phyloP scores from a whole-genome alignment of 2,329 filamentous ascomycete genomes.

The Clarireedia homoeocarpa region DNA sequence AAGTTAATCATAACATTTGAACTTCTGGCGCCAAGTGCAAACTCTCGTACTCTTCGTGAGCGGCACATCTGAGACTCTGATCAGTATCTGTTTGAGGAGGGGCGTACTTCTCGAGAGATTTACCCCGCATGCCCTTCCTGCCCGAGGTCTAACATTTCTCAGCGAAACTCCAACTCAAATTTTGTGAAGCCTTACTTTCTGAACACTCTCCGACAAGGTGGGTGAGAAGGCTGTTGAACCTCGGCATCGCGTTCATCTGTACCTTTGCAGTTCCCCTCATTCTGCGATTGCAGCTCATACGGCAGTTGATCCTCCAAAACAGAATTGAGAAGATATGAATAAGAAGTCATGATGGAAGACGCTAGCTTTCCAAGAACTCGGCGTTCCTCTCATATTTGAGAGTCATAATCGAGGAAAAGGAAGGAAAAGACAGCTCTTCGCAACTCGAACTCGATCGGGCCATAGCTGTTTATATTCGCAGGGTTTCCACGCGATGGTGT shows the following conservation, averaged over 20 bases:
- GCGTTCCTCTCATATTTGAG: too few relatives aligned
- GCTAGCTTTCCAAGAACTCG: too few relatives aligned
- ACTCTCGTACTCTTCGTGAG: background rate
- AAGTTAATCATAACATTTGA: conserved; percentile 10
- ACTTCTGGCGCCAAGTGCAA: background rate
- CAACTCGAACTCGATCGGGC: too few relatives aligned
- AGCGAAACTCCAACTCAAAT: background rate
- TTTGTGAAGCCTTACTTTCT: background rate
- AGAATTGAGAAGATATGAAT: too few relatives aligned
- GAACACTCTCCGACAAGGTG: background rate
- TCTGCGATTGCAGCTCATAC: too few relatives aligned
- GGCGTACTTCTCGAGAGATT: background rate
- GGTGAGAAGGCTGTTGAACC: background rate
- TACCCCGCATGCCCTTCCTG: conserved; percentile 9
- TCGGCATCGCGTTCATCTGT: background rate
- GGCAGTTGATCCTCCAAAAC: too few relatives aligned
- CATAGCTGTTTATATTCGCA: too few relatives aligned
- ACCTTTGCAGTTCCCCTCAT: background rate
- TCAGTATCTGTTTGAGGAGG: background rate
- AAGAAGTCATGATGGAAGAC: too few relatives aligned
- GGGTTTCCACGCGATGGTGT: too few relatives aligned
- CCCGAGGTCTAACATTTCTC: conserved; percentile 1
- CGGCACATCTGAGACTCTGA: background rate
- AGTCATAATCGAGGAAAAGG: too few relatives aligned
- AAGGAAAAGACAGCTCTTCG: too few relatives aligned